Base-by-base conservation (phyloP, 2,329 filamentous ascomycete genomes). In the Aspergillus proliferans region DNA sequence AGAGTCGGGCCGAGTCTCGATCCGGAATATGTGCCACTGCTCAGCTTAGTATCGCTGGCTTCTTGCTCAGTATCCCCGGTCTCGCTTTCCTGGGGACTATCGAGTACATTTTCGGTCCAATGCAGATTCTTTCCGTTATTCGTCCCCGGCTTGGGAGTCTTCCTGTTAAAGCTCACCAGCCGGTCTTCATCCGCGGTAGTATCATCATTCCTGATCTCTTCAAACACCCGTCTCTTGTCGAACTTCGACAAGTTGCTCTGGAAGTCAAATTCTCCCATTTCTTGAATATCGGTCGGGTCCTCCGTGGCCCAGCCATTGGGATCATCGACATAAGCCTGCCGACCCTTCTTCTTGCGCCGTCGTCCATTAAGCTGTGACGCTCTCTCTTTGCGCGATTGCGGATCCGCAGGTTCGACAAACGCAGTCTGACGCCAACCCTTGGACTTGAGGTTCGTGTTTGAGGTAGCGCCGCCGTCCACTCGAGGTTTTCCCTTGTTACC, bases 231-330 rank as follows among this genome's bases (percentile, higher is more conserved):
- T 48, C 86, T 83, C 73, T 97, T 97, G 74, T 97, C 91, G 60
- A 97, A 97, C 63, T 95, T 95, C 43, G 88, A 91, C 28, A 97
- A 77, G 56, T 90, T 90, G 47, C 83, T 84, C 59, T 88, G 85
- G 61, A 97, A 97, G 68, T 97, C 92, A 60, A 97, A 97, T 52
- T 97, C 93, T 9, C 87, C 88, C 76, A 93, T 81, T 64, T 94
- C 92, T 70, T 92, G 88, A 19, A 93, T 88, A 64, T 97, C 93
- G 0, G 89, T 96, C 19, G 92, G 91, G 62, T 97, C 92, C 64
- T 96, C 93, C 0, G 92, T 96, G 3, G 88, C 90, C 91, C 92
- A 97, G 3, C 89, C 92, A 65, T 89, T 94, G 40, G 88, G 70
- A 47, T 78, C 74, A 49, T 81, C 78, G 7, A 59, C 80, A 52